Evolutionary conservation across 441 rosid genomes (phyloP).

Genomic region (Bocquillonia castaneifolia): DNA sequence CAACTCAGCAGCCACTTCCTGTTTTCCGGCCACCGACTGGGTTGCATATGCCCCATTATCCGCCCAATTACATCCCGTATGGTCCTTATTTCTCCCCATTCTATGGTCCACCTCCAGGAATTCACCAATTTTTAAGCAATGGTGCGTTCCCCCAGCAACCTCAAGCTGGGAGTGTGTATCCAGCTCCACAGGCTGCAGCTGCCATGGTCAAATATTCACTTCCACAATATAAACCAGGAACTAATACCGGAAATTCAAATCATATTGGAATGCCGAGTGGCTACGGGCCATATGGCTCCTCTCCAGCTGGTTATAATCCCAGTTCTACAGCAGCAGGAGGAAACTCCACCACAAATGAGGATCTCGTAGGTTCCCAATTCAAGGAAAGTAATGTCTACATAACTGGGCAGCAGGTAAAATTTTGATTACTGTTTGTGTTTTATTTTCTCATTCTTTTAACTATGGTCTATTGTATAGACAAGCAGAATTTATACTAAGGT

Average conservation of each 20-base stretch:
- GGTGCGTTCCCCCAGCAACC: constrained; percentile 84
- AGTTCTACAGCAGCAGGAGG: constrained; percentile 58
- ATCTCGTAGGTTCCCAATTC: constrained; percentile 67
- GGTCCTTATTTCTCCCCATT: constrained; percentile 71
- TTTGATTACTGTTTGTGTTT: constrained; percentile 11
- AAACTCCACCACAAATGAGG: constrained; percentile 65
- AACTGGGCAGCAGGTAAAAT: constrained; percentile 65
- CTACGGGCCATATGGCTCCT: constrained; percentile 74
- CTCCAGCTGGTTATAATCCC: constrained; percentile 71
- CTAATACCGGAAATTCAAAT: constrained; percentile 55
- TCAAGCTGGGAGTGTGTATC: constrained; percentile 70
- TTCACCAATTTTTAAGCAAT: constrained; percentile 71
- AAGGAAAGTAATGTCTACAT: constrained; percentile 75
- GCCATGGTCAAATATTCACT: constrained; percentile 64
- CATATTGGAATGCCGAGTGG: constrained; percentile 74
- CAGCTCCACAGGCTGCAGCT: constrained; percentile 65
- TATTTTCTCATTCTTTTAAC: background rate
- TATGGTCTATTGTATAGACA: constrained; percentile 9
- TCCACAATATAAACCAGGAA: constrained; percentile 79
- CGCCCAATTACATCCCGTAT: constrained; percentile 79
- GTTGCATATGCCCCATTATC: constrained; percentile 76
- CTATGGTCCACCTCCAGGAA: constrained; percentile 67
- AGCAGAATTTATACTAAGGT: background rate
- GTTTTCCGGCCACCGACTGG: constrained; percentile 78
- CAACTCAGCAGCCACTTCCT: constrained; percentile 76